Evolutionary conservation across 192 early-diverging fungal genomes (phyloP).

Genomic region (Coemansia sp.): DNA sequence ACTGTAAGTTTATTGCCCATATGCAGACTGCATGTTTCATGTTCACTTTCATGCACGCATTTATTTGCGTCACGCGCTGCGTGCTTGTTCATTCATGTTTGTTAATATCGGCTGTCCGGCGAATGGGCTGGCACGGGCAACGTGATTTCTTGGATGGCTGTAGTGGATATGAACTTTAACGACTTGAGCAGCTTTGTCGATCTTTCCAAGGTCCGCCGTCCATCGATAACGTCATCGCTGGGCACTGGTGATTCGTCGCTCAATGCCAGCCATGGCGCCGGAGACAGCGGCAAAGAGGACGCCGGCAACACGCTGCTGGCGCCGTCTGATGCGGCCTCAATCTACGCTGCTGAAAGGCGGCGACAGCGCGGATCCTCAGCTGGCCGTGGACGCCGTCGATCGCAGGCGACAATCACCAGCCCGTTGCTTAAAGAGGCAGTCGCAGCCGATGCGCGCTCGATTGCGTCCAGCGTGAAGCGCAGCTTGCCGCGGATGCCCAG

Average conservation of each 20-base stretch:
- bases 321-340: conserved; percentile 13
- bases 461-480: conserved; percentile 38
- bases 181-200: conserved; percentile 50
- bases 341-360: conserved; percentile 17
- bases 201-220: conserved; percentile 43
- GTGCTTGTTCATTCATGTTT: neutral
- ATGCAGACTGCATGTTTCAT: conserved; percentile 16
- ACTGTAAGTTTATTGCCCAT: conserved; percentile 15
- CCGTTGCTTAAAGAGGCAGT: conserved; percentile 36
- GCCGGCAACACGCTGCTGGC: conserved; percentile 8
- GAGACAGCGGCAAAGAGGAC: conserved; percentile 30
- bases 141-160: neutral
- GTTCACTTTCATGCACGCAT: neutral
- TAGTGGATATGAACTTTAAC: conserved; percentile 50
- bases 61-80: conserved; percentile 1
- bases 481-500: conserved; percentile 32
- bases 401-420: conserved; percentile 23
- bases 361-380: conserved; percentile 34
- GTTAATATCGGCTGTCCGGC: too few species aligned
- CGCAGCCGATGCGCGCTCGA: conserved; percentile 31
- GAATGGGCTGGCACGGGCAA: too few species aligned
- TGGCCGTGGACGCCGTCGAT: conserved; percentile 16
- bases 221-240: conserved; percentile 44
- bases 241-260: conserved; percentile 42
- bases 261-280: conserved; percentile 20